Evolutionary conservation across 2,329 filamentous ascomycete species (phyloP).

Genomic region (Penicillium sp.): DNA sequence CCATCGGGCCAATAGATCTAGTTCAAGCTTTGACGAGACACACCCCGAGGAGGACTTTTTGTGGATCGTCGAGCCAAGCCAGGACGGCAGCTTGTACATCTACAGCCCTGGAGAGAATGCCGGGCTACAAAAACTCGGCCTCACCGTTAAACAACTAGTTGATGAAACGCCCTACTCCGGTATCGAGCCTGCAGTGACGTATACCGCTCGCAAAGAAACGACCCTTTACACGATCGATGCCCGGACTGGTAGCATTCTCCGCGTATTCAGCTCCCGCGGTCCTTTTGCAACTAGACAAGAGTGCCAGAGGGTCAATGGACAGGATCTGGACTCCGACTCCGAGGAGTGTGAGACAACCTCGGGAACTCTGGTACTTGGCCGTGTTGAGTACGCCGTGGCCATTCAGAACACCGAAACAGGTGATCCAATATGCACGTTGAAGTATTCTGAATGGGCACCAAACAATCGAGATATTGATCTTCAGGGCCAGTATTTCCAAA

Average conservation of each 20-base stretch:
- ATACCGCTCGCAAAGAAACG: constrained; percentile 89
- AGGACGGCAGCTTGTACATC: constrained; percentile 84
- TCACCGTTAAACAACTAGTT: constrained; percentile 75
- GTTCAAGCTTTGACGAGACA: constrained; percentile 62
- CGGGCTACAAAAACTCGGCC: constrained; percentile 51
- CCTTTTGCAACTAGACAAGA: constrained; percentile 72
- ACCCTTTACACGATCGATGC: constrained; percentile 89
- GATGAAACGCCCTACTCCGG: constrained; percentile 80
- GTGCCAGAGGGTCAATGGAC: constrained; percentile 71
- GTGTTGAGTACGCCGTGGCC: constrained; percentile 85
- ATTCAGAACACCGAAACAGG: constrained; percentile 77
- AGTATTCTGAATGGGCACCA: constrained; percentile 91
- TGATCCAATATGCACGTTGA: constrained; percentile 81
- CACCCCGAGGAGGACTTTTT: constrained; percentile 78
- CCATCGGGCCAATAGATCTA: constrained; percentile 70
- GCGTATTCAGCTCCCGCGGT: constrained; percentile 79
- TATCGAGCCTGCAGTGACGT: constrained; percentile 77
- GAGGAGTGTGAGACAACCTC: constrained; percentile 75
- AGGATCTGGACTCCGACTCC: constrained; percentile 62
- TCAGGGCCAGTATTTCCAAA: constrained; percentile 76
- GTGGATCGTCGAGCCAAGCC: constrained; percentile 92
- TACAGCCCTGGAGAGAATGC: constrained; percentile 69
- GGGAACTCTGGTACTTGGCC: constrained; percentile 80
- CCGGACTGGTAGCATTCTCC: constrained; percentile 77
- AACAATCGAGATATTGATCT: constrained; percentile 91